Evolutionary conservation across 805 yeast species (phyloP), one percentile per base, ranked within the genome.

Genomic region (Ogataea pini): DNA sequence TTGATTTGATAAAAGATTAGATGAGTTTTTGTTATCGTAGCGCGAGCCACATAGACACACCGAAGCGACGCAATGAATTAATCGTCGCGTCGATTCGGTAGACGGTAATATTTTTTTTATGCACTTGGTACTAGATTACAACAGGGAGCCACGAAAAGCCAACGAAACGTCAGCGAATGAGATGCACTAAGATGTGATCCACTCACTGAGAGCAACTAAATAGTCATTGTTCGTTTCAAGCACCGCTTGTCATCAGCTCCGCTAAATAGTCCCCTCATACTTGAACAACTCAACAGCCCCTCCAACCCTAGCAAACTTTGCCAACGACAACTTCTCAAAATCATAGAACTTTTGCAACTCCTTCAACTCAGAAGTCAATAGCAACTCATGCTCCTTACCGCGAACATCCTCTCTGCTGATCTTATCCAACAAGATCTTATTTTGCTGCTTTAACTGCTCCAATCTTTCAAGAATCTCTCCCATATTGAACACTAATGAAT

Each of bases 341-440:
- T 74, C 76, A 49, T 79, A 80, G 52, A 86, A 76, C 54, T 73
- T 72, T 47, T 80, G 79, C 56, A 90, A 71, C 55, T 88, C 92
- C 48, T 80, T 77, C 54, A 87, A 71, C 66, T 92, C 99, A 41
- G 83, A 78, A 17, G 85, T 83, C 33, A 90, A 71, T 41, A 94
- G 68, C 51, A 86, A 75, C 57, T 85, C 89, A 25, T 78, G 79
- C 63, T 89, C 96, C 54, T 79, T 79, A 1, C 94, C 96, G 60
- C 80, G 82, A 14, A 92, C 97, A 62, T 94, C 98, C 52, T 86
- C 96, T 68, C 99, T 79, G 54, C 85, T 85, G 48, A 91, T 83
- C 66, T 92, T 92, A 24, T 83, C 83, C 46, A 91, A 70, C 48
- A 92, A 73, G 6, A 85, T 81, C 29, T 77, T 72, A 63, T 89